phyloP scores from a whole-genome alignment of 352 stramenopile genomes.

The Phytophthora pisi region DNA sequence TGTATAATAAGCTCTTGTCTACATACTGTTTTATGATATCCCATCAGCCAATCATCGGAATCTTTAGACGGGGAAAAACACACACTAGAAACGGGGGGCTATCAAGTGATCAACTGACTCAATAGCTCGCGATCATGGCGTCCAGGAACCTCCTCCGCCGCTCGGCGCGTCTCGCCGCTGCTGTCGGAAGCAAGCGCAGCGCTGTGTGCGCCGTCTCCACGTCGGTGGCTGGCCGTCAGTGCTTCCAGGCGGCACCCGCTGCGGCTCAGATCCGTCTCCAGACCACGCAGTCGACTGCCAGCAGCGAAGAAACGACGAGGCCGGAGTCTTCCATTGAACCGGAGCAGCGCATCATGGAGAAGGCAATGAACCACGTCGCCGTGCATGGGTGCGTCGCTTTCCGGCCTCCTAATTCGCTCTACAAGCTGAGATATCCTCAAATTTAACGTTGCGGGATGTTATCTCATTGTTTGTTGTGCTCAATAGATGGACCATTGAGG shows the following conservation, averaged over 20 bases:
- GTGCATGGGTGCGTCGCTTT: slow-evolving; percentile 48
- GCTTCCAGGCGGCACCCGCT: slow-evolving; percentile 8
- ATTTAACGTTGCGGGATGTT: slow-evolving; percentile 14
- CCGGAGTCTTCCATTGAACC: slow-evolving; percentile 35
- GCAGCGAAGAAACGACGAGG: slow-evolving; percentile 23
- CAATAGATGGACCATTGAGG: slow-evolving; percentile 79
- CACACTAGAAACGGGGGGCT: slow-evolving; percentile 8
- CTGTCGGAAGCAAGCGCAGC: slow-evolving; percentile 16
- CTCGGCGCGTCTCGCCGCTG: slow-evolving; percentile 21
- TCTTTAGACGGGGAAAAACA: no score
- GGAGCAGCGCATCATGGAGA: slow-evolving; percentile 60
- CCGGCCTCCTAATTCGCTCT: slow-evolving; percentile 1
- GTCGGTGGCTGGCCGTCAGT: slow-evolving; percentile 9
- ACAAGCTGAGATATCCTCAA: slow-evolving; percentile 13
- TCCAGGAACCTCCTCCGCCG: slow-evolving; percentile 29
- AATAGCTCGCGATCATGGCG: slow-evolving; percentile 27
- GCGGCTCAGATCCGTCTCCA: slow-evolving; percentile 23
- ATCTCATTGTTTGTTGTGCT: slow-evolving; percentile 4
- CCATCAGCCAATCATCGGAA: no score
- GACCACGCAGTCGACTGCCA: slow-evolving; percentile 24
- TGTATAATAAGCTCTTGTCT: no score
- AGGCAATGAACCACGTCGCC: slow-evolving; percentile 54
- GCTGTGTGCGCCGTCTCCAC: slow-evolving; percentile 8
- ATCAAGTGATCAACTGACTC: slow-evolving; percentile 8
- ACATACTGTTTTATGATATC: no score